phyloP scores from a whole-genome alignment of 371 early-diverging fungal species.

The Apophysomyces elegans region DNA sequence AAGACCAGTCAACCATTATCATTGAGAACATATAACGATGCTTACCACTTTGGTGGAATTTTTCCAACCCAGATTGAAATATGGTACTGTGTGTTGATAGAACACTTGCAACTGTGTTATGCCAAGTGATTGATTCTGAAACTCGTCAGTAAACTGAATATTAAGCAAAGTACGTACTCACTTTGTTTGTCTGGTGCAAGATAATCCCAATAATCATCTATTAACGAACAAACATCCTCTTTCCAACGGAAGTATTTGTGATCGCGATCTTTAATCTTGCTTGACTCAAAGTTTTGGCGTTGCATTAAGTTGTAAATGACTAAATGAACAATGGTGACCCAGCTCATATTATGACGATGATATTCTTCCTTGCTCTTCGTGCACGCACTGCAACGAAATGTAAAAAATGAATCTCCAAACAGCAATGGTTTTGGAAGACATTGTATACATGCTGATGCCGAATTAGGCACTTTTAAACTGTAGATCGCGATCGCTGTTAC shows the following conservation, averaged over 20 bases:
- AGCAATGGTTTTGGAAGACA: slow-evolving; percentile 56
- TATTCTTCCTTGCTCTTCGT: slow-evolving; percentile 58
- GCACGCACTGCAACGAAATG: slow-evolving; percentile 71
- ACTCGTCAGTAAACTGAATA: neutral
- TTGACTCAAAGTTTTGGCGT: slow-evolving; percentile 30
- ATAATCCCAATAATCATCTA: slow-evolving; percentile 79
- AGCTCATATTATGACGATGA: slow-evolving; percentile 66
- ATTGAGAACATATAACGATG: neutral
- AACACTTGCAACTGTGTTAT: slow-evolving; percentile 80
- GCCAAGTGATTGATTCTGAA: slow-evolving; percentile 69
- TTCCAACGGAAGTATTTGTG: slow-evolving; percentile 80
- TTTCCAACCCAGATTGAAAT: slow-evolving; percentile 82
- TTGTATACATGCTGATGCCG: slow-evolving; percentile 41
- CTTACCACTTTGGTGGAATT: slow-evolving; percentile 51
- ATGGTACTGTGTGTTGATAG: slow-evolving; percentile 77
- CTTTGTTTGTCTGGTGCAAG: slow-evolving; percentile 69
- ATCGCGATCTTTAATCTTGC: slow-evolving; percentile 50
- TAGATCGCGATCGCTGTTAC: slow-evolving; percentile 28
- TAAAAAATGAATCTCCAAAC: slow-evolving; percentile 68
- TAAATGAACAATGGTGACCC: slow-evolving; percentile 77
- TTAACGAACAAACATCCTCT: slow-evolving; percentile 81
- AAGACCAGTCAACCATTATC: neutral
- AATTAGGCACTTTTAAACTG: neutral
- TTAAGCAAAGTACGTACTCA: slow-evolving; percentile 28
- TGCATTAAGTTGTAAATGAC: slow-evolving; percentile 74